Evolutionary conservation across 768 basidiomycete species (phyloP), one percentile per base, ranked within the genome.

Genomic region (Russula griseocarnosa): DNA sequence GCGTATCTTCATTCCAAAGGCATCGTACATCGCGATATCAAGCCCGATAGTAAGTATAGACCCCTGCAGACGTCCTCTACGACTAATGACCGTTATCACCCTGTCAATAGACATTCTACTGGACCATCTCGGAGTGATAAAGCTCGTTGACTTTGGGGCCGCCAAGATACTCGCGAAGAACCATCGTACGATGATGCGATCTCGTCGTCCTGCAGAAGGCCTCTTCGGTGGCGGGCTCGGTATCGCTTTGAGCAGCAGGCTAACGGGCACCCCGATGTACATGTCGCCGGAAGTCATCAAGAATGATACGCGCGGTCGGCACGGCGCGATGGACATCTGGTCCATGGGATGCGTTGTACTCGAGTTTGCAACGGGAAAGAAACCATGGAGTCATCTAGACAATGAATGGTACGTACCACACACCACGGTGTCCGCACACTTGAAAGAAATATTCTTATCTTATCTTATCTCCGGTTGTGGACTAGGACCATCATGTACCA

Each of bases 401-500:
- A 99, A 99, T 69, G 97, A 99, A 83, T 99, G 97, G 97, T 94
- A 38, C 52, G 67, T 58, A 22, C 1, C 0, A 4, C 24, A 28
- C 8, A n/a, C 36, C 13, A 24, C 54, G 22, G 16, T 4, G n/a
- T 5, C 18, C 38, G 18, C 38, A 9, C 26, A 11, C 18, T 16
- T 2, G 0, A 9, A 11, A 20, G 5, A 1, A 32, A 42, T 0
- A 40, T n/a, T n/a, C 24, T 26, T 28, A 44, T 10, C n/a, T n/a
- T n/a, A n/a, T n/a, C n/a, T 20, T 11, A 14, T 18, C 3, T 40
- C 18, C 20, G 30, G 28, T 18, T 3, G 28, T 5, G 1, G 34
- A 16, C 54, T 70, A 96, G 95, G 95, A 95, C 96, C n/a, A 96
- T 98, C 76, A 98, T 98, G 96, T 98, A 96, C 80, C 94, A 96